phyloP scores from a whole-genome alignment of 2,329 filamentous ascomycete species.

The Fusarium globosum region DNA sequence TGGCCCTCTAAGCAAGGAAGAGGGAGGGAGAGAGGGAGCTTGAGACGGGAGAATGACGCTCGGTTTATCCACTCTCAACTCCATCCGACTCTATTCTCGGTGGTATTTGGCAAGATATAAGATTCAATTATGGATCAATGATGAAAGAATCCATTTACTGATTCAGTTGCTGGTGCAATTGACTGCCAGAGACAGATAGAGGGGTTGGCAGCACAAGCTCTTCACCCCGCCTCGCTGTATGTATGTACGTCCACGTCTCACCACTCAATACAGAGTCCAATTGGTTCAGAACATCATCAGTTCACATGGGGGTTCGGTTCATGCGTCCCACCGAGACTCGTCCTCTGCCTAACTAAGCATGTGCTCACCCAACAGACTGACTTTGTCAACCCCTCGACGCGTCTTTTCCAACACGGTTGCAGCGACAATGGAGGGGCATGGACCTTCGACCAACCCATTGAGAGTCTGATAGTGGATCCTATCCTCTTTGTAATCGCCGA shows the following conservation, averaged over 20 bases:
- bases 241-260: not conserved
- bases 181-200: not conserved
- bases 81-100: conserved; percentile 28
- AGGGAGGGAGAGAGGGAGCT: not conserved
- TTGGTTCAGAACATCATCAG: not conserved
- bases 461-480: not conserved
- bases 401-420: conserved; percentile 13
- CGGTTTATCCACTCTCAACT: conserved; percentile 25
- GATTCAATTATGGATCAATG: conserved; percentile 21
- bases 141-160: conserved; percentile 5
- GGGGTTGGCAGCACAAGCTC: not conserved
- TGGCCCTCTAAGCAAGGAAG: conserved; percentile 23
- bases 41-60: conserved; percentile 35
- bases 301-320: not conserved
- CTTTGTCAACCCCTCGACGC: conserved; percentile 30
- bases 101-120: conserved; percentile 26
- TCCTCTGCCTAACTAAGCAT: not conserved
- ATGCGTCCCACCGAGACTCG: conserved; percentile 16
- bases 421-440: conserved; percentile 11
- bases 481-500: conserved; percentile 27
- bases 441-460: not conserved
- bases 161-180: not conserved
- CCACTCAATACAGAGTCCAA: conserved; percentile 2
- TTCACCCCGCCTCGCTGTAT: conserved; percentile 4
- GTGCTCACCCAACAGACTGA: conserved; percentile 6